Evolutionary conservation across 228 moss, liverwort and hornwort species (phyloP).

Genomic region (Sphagnum magellanicum): DNA sequence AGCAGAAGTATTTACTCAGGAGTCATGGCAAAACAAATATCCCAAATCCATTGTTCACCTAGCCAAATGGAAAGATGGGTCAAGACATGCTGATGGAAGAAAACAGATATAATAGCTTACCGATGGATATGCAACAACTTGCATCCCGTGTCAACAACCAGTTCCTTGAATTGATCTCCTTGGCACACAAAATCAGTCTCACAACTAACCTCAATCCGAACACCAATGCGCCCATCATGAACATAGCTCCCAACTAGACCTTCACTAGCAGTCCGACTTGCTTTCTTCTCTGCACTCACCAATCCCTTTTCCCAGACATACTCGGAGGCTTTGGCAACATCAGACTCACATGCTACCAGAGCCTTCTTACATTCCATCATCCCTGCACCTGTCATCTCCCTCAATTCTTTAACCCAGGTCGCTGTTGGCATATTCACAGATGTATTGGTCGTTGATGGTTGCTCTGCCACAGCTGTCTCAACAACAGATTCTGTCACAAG

Average conservation of each 20-base stretch:
- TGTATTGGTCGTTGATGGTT: constrained; percentile 1
- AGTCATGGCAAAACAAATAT: too few relatives aligned
- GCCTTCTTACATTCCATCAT: constrained; percentile 86
- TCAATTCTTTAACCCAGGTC: constrained; percentile 65
- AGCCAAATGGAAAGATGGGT: too few relatives aligned
- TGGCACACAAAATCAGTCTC: constrained; percentile 96
- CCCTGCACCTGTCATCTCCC: constrained; percentile 47
- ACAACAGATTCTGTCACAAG: too few relatives aligned
- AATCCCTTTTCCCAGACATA: constrained; percentile 52
- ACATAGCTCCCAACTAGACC: constrained; percentile 80
- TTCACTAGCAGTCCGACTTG: constrained; percentile 48
- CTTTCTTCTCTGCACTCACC: constrained; percentile 46
- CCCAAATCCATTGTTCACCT: too few relatives aligned
- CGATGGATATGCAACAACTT: constrained; percentile 77
- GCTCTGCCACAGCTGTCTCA: background rate
- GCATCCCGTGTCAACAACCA: constrained; percentile 89
- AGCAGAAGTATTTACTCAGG: too few relatives aligned
- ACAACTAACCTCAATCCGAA: constrained; percentile 81
- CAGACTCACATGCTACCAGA: constrained; percentile 25
- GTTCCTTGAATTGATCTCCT: constrained; percentile 71
- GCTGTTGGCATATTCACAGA: constrained; percentile 21
- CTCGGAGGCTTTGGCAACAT: constrained; percentile 36
- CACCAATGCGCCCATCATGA: constrained; percentile 87
- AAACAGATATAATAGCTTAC: constrained; percentile 12
- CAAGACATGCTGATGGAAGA: too few relatives aligned